Percentiles rank a stretch among this genome's conserved stretches.
These are phyloP conservation scores for Leptographium wingfieldii DNA, from an alignment of 2,329 filamentous ascomycete genomes.

Conservation along the genomic window DNA sequence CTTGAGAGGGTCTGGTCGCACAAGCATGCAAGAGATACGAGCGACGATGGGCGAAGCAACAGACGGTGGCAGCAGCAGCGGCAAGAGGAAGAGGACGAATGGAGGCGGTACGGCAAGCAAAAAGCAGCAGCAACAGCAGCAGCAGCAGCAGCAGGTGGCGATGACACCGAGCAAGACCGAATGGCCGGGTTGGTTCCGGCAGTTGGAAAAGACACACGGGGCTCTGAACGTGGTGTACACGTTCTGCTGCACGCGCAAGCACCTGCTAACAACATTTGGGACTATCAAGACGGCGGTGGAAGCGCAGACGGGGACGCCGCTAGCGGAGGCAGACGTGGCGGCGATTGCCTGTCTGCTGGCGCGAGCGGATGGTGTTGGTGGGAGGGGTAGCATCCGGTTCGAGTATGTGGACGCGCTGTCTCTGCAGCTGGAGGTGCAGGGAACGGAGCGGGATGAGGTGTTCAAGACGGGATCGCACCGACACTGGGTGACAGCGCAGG, in stretches of 20 bases:
- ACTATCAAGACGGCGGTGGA: constrained; percentile 79
- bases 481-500: constrained; percentile 22
- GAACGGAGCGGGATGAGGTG: constrained; percentile 50
- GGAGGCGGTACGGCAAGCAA: not conserved
- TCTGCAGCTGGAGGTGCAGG: constrained; percentile 67
- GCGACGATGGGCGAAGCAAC: too few relatives aligned
- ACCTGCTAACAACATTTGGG: constrained; percentile 82
- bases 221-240: constrained; percentile 90
- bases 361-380: not conserved
- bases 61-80: not conserved
- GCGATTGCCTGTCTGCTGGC: constrained; percentile 49
- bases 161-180: constrained; percentile 7
- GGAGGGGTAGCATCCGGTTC: constrained; percentile 56
- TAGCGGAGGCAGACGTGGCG: constrained; percentile 69
- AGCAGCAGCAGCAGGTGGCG: not conserved
- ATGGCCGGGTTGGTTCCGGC: constrained; percentile 67
- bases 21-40: too few relatives aligned
- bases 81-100: too few relatives aligned
- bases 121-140: not conserved
- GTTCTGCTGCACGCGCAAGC: constrained; percentile 86
- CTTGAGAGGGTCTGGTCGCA: not conserved
- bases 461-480: constrained; percentile 45
- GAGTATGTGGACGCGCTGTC: constrained; percentile 75
- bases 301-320: constrained; percentile 57
- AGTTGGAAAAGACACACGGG: constrained; percentile 62